Percentiles rank a stretch among this genome's conserved stretches.
Evolutionary conservation across 768 basidiomycete genomes (phyloP).

Genomic region (Phaffia australis): DNA sequence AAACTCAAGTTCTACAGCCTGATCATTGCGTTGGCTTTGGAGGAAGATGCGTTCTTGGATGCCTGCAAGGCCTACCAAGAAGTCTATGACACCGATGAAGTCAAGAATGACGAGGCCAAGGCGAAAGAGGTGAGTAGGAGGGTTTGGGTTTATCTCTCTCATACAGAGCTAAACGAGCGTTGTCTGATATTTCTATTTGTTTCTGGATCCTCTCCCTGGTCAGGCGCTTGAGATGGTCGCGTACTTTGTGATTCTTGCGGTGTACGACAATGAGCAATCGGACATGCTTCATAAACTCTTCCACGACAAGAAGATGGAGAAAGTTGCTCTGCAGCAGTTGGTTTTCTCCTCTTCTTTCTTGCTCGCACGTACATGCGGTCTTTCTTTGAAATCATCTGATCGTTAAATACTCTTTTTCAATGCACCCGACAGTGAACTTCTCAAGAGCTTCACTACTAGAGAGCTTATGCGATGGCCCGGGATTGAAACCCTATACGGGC

Average conservation of each 20-base stretch:
- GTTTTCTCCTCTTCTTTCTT: conserved; percentile 31
- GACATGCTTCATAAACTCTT: conserved; percentile 88
- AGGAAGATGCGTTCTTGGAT: conserved; percentile 74
- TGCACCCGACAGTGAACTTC: conserved; percentile 1
- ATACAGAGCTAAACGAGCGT: not conserved
- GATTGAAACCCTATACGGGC: conserved; percentile 76
- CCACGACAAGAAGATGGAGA: conserved; percentile 63
- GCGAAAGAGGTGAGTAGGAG: conserved; percentile 34
- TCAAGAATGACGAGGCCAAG: conserved; percentile 62
- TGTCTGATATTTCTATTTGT: not conserved
- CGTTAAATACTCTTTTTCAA: not conserved
- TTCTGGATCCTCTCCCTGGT: conserved; percentile 1
- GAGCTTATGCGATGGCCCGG: conserved; percentile 97
- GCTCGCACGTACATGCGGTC: not conserved
- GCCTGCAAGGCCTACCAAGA: conserved; percentile 91
- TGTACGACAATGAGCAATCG: conserved; percentile 92
- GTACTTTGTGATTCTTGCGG: conserved; percentile 84
- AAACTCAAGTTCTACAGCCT: conserved; percentile 93
- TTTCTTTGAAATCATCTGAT: not conserved
- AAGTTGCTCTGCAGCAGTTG: conserved; percentile 74
- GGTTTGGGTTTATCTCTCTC: not conserved
- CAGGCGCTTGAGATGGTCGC: conserved; percentile 90
- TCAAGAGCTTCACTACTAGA: conserved; percentile 84
- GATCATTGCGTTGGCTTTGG: conserved; percentile 89
- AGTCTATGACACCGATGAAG: conserved; percentile 91